Evolutionary conservation across 1,284 basidiomycete species (phyloP).

Genomic region (Cryptococcus jaspeensis): DNA sequence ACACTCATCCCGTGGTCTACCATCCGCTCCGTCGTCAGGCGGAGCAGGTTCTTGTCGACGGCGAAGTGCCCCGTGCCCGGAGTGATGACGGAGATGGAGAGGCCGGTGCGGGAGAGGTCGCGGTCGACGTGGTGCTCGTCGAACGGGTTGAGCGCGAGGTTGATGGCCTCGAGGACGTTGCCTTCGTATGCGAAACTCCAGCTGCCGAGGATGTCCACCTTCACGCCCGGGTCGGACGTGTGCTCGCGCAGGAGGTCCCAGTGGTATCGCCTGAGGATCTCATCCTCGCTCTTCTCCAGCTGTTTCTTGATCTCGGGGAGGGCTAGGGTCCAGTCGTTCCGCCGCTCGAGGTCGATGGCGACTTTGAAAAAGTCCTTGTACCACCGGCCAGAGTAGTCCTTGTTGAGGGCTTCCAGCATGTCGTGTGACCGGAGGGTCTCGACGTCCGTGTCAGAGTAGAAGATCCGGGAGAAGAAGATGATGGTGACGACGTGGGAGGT

Average conservation of each 20-base stretch:
- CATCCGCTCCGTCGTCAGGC: conserved; percentile 92
- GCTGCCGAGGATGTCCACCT: conserved; percentile 43
- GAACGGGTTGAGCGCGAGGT: conserved; percentile 86
- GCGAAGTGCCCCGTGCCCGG: conserved; percentile 93
- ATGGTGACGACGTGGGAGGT: conserved; percentile 94
- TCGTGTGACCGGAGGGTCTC: conserved; percentile 57
- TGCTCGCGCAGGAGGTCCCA: conserved; percentile 50
- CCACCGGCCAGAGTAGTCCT: conserved; percentile 70
- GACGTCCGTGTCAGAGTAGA: conserved; percentile 80
- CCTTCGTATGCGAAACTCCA: conserved; percentile 74
- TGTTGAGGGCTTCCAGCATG: conserved; percentile 63
- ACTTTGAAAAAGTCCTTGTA: conserved; percentile 98
- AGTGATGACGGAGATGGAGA: conserved; percentile 80
- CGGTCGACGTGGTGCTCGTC: conserved; percentile 96
- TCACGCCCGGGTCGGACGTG: conserved; percentile 6
- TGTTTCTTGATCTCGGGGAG: conserved; percentile 83
- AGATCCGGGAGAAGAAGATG: conserved; percentile 89
- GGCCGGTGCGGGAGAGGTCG: conserved; percentile 87
- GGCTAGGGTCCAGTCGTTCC: conserved; percentile 81
- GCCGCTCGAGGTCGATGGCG: conserved; percentile 86
- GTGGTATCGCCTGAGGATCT: conserved; percentile 82
- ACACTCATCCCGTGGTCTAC: conserved; percentile 90
- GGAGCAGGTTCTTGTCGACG: conserved; percentile 84
- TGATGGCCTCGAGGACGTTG: conserved; percentile 90
- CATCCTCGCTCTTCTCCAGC: conserved; percentile 81